phyloP scores from a whole-genome alignment of 2,329 filamentous ascomycete genomes.

The Microdochium nivale region DNA sequence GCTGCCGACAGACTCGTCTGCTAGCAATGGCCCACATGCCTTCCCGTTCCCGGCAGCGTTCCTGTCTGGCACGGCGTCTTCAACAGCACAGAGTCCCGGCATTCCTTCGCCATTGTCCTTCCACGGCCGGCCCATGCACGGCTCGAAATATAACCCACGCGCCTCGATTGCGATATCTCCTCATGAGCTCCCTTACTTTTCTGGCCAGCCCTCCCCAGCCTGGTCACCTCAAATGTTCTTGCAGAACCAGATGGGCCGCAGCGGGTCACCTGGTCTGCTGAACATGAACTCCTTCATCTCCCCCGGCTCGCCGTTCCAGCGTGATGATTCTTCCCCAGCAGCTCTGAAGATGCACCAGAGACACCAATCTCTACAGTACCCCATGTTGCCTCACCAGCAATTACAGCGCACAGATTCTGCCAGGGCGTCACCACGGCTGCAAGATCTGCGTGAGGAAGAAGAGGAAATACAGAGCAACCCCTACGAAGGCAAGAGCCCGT shows the following conservation, averaged over 20 bases:
- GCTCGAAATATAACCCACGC: constrained; percentile 47
- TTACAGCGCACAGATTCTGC: constrained; percentile 45
- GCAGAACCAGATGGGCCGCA: constrained; percentile 42
- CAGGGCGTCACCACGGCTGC: constrained; percentile 52
- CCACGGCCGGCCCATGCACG: constrained; percentile 35
- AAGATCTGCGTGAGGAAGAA: constrained; percentile 67
- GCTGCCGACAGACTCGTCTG: constrained; percentile 68
- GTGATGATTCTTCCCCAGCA: constrained; percentile 36
- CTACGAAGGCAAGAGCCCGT: constrained; percentile 35
- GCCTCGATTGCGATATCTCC: constrained; percentile 63
- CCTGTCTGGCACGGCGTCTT: constrained; percentile 48
- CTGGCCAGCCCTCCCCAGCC: constrained; percentile 51
- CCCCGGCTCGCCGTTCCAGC: constrained; percentile 54
- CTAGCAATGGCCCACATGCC: constrained; percentile 52
- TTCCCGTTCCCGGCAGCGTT: constrained; percentile 52
- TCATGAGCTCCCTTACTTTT: constrained; percentile 57
- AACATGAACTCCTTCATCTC: constrained; percentile 50
- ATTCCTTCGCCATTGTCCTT: constrained; percentile 67
- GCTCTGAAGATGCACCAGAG: constrained; percentile 41
- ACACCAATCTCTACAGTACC: constrained; percentile 51
- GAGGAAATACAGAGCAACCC: constrained; percentile 43
- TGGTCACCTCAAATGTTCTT: constrained; percentile 50
- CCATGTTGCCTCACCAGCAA: constrained; percentile 47
- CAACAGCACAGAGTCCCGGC: constrained; percentile 54
- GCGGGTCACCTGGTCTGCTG: constrained; percentile 56